phyloP scores from a whole-genome alignment of 257 asterid species.

The Gentiana dahurica region DNA sequence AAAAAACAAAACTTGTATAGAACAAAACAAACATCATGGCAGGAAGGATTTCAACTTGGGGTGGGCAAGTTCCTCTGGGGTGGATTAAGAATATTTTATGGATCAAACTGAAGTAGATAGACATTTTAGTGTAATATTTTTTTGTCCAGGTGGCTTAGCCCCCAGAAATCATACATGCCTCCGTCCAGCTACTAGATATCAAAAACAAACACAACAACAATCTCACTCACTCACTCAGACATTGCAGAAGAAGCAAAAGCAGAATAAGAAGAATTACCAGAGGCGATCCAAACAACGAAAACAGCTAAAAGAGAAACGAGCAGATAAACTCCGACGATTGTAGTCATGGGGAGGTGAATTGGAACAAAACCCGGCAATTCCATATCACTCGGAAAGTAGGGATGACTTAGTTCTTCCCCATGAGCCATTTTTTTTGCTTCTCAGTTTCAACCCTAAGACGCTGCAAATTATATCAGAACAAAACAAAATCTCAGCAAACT shows the following conservation, averaged over 20 bases:
- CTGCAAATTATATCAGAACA: conserved; percentile 1
- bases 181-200: neutral
- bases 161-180: neutral
- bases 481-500: neutral
- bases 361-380: conserved; percentile 52
- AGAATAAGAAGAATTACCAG: conserved; percentile 33
- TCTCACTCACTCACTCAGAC: neutral
- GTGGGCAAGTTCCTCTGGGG: neutral
- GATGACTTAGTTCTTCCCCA: conserved; percentile 35
- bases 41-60: neutral
- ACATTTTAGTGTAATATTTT: too few relatives aligned
- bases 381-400: conserved; percentile 60
- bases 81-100: too few relatives aligned
- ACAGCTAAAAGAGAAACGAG: conserved; percentile 43
- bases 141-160: too few relatives aligned
- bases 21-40: too few relatives aligned
- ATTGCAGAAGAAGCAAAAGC: neutral
- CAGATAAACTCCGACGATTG: conserved; percentile 49
- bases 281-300: conserved; percentile 62
- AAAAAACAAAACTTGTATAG: too few relatives aligned
- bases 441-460: conserved; percentile 3
- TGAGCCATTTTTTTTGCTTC: conserved; percentile 5
- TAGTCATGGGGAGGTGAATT: conserved; percentile 43
- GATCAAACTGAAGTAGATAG: too few relatives aligned
- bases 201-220: conserved; percentile 1